Conservation (phyloP, 768 basidiomycete species). For the Gloeophyllum trabeum region DNA sequence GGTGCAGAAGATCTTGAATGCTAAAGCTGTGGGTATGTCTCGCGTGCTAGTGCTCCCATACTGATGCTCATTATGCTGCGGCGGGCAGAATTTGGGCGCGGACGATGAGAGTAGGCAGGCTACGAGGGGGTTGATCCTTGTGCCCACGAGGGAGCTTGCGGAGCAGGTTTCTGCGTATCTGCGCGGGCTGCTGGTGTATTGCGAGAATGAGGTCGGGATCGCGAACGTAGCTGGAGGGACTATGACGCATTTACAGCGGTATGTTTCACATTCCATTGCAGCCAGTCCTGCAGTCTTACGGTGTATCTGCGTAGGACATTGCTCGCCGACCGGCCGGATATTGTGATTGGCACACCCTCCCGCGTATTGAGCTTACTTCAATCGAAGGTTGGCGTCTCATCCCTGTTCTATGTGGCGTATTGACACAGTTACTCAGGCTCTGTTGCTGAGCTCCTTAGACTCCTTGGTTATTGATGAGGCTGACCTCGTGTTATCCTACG, state of each 20-base stretch:
- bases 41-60: background rate
- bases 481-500: constrained; percentile 93
- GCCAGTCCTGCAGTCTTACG: too few relatives aligned
- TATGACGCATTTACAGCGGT: constrained; percentile 65
- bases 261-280: constrained; percentile 10
- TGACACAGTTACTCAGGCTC: constrained; percentile 30
- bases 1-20: constrained; percentile 75
- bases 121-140: constrained; percentile 71
- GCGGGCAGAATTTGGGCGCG: background rate
- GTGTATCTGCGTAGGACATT: constrained; percentile 24
- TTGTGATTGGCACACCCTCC: constrained; percentile 73
- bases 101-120: constrained; percentile 23
- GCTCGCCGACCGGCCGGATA: constrained; percentile 64
- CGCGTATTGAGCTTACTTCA: constrained; percentile 57
- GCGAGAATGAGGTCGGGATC: constrained; percentile 59
- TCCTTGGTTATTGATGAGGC: constrained; percentile 96
- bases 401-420: background rate
- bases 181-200: constrained; percentile 57
- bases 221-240: constrained; percentile 73
- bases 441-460: constrained; percentile 58
- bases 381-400: constrained; percentile 38
- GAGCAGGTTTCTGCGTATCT: constrained; percentile 80
- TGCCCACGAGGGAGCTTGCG: constrained; percentile 87
- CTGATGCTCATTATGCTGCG: background rate
- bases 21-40: constrained; percentile 58